A percentile compares a stretch with the other conserved stretches of the same genome.
Conservation (phyloP, 2,329 filamentous ascomycete species). For the Hawksworthiomyces lignivorus region DNA sequence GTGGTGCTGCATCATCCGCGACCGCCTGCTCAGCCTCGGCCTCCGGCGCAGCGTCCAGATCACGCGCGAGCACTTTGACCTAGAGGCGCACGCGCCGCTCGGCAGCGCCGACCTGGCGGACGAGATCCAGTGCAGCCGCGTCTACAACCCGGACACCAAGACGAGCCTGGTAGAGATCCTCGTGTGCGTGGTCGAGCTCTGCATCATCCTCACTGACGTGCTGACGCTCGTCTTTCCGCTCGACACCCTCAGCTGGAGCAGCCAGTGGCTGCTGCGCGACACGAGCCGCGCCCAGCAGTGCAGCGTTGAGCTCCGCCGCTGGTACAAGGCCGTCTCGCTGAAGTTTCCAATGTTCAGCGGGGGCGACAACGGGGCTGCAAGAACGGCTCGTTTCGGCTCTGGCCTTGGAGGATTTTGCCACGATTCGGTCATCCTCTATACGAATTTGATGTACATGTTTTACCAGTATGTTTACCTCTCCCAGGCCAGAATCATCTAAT, state of each 20-base stretch:
- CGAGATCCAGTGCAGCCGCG: constrained; percentile 27
- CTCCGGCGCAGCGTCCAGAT: constrained; percentile 43
- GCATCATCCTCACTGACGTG: constrained; percentile 14
- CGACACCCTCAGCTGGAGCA: constrained; percentile 14
- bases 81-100: constrained; percentile 26
- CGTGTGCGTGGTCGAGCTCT: constrained; percentile 12
- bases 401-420: constrained; percentile 10
- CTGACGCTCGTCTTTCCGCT: constrained; percentile 15
- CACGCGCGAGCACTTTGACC: constrained; percentile 37
- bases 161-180: constrained; percentile 12
- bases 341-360: constrained; percentile 11
- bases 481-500: too few species aligned
- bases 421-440: constrained; percentile 16
- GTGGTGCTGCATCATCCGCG: constrained; percentile 48
- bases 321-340: constrained; percentile 10
- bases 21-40: constrained; percentile 40
- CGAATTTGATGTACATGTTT: constrained; percentile 17
- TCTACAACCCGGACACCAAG: constrained; percentile 17
- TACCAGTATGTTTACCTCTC: constrained; percentile 11
- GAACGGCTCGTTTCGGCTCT: too few species aligned
- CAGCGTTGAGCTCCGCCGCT: constrained; percentile 13
- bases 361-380: too few species aligned
- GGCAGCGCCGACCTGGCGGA: constrained; percentile 33
- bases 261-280: constrained; percentile 6
- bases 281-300: constrained; percentile 10